Evolutionary conservation across 768 basidiomycete genomes (phyloP).

Genomic region (Sporobolomyces pararoseus): DNA sequence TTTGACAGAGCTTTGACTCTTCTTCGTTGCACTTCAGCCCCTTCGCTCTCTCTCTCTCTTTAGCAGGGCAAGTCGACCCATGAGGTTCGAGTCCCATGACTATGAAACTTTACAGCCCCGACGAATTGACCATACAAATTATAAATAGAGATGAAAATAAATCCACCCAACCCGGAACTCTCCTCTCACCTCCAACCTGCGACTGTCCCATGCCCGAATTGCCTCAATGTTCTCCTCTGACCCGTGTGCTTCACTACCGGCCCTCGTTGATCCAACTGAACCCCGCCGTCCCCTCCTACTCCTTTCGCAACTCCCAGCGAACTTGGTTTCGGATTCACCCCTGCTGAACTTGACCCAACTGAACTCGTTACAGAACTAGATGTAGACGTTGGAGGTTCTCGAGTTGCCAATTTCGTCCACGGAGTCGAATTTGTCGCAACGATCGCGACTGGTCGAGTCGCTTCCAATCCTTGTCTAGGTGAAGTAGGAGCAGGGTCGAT

Average conservation of each 20-base stretch:
- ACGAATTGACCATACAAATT: too few relatives aligned
- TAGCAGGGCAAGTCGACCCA: too few relatives aligned
- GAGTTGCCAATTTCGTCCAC: conserved; percentile 6
- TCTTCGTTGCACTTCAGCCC: too few relatives aligned
- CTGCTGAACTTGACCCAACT: not conserved
- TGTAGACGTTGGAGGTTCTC: too few relatives aligned
- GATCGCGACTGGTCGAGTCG: not conserved
- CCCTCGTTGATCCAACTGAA: conserved; percentile 4
- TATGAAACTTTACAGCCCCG: too few relatives aligned
- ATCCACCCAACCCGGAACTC: not conserved
- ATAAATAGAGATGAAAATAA: too few relatives aligned
- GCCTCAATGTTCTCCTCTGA: conserved; percentile 3
- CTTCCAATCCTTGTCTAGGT: not conserved
- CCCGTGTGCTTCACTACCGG: not conserved
- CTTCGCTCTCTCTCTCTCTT: too few relatives aligned
- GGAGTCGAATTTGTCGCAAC: not conserved
- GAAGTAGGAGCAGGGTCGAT: not conserved
- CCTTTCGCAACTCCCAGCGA: not conserved
- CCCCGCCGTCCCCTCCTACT: not conserved
- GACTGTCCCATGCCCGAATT: conserved; percentile 6
- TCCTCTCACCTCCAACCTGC: conserved; percentile 12
- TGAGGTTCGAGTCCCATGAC: too few relatives aligned
- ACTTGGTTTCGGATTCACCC: not conserved
- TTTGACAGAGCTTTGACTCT: too few relatives aligned
- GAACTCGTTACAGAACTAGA: not conserved